Evolutionary conservation across 2,329 filamentous ascomycete genomes (phyloP), one percentile per base, ranked within the genome.

Genomic region (Escovopsis sp.): DNA sequence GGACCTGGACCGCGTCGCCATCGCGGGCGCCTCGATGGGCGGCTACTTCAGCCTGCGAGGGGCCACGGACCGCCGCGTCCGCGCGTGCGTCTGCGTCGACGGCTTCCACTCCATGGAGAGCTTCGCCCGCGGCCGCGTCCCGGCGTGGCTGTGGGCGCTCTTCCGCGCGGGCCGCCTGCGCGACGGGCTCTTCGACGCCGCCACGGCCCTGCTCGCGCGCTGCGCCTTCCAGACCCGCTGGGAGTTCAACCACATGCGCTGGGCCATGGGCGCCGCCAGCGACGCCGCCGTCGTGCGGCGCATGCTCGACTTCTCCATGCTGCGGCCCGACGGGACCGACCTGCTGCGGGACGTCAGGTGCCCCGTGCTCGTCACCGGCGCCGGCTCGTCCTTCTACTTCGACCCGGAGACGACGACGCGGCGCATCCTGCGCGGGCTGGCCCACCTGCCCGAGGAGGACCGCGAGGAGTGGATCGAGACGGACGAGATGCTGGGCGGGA

Each of bases 81-180:
- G 60, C 42, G 68, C 66, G 0, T 67, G 62, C 44, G 51, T 70
- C 5, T 48, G 57, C 6, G 50, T 62, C 7, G 53, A 57, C 36
- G 47, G 48, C 2, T 48, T 52, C 13, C 50, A 50, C 29, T 47
- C 49, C 37, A 43, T 59, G 20, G 53, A 46, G 37, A 50, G 53
- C 27, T 50, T 58, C 20, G 50, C 47, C 0, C 50, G 47, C 4
- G 51, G 49, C 7, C 52, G 52, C 2, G 49, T 57, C 14, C 50
- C 55, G 0, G 39, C 42, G 12, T 40, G 47, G 14, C 54, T 58
- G 39, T 40, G 57, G n/a, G 47, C 40, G 1, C 55, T 56, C 1
- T 54, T 49, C 46, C 30, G 59, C 7, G 39, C 36, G 0, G 56
- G 57, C 1, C 54, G 50, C 46, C 27, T 60, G 4, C 40, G 42